Percentiles rank a stretch among this genome's conserved stretches.
These are phyloP conservation scores for Boletus tomentosulus DNA, from an alignment of 768 basidiomycete genomes.

Conservation along the genomic window DNA sequence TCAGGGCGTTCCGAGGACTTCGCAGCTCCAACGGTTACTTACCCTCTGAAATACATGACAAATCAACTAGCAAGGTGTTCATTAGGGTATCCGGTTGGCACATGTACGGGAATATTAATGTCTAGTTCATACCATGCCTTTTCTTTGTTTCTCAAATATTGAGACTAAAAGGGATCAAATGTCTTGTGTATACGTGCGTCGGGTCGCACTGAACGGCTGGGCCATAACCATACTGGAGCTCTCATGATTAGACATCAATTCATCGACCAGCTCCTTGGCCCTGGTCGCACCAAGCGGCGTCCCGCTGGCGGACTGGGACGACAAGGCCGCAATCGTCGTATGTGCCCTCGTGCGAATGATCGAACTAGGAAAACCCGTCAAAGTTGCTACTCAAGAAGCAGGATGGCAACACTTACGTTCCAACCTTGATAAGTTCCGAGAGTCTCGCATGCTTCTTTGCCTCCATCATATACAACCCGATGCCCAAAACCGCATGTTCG, in stretches of 20 bases:
- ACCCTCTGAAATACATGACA: too few relatives aligned
- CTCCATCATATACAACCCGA: constrained; percentile 55
- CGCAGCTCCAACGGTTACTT: too few relatives aligned
- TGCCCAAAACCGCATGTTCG: constrained; percentile 38
- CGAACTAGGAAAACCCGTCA: constrained; percentile 18
- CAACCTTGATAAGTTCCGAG: constrained; percentile 49
- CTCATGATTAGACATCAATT: constrained; percentile 9
- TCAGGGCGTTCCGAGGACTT: too few relatives aligned
- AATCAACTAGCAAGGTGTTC: neutral
- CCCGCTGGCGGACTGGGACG: constrained; percentile 13
- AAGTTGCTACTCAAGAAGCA: constrained; percentile 1
- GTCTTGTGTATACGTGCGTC: neutral
- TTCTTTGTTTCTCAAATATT: neutral
- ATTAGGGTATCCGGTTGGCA: constrained; percentile 11
- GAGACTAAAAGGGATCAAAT: neutral
- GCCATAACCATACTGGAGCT: neutral
- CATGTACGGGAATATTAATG: neutral
- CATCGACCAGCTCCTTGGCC: constrained; percentile 61
- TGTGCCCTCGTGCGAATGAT: constrained; percentile 36
- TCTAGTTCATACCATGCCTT: neutral
- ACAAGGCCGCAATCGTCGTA: constrained; percentile 25
- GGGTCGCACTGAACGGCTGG: neutral
- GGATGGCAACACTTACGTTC: constrained; percentile 39
- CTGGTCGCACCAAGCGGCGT: constrained; percentile 54
- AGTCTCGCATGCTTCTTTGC: constrained; percentile 50